phyloP scores from a whole-genome alignment of 169 alveolate genomes.

The Nephromyces sp. region DNA sequence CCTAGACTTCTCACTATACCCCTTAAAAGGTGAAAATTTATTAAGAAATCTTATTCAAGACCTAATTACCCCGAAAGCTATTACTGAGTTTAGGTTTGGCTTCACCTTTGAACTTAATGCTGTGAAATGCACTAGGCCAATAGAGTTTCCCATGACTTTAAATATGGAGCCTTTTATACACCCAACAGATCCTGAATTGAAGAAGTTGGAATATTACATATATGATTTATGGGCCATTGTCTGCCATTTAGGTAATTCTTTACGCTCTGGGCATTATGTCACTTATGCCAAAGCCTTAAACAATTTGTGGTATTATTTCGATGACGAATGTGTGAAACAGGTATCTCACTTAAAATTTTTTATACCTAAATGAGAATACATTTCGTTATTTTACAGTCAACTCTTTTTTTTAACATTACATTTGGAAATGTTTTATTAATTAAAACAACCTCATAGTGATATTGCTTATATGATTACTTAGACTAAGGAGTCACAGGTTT shows the following conservation, averaged over 20 bases:
- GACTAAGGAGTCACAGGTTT: not conserved
- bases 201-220: not conserved
- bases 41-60: too few species aligned
- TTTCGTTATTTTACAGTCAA: too few species aligned
- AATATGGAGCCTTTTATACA: not conserved
- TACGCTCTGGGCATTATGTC: constrained; percentile 46
- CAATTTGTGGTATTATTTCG: not conserved
- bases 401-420: too few species aligned
- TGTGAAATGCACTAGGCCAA: not conserved
- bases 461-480: too few species aligned
- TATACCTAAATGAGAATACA: too few species aligned
- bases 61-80: too few species aligned
- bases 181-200: not conserved
- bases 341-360: too few species aligned
- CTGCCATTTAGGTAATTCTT: constrained; percentile 43
- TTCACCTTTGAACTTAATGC: not conserved
- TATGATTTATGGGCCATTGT: constrained; percentile 50
- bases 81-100: too few species aligned
- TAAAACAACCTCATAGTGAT: too few species aligned
- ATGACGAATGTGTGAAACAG: not conserved
- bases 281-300: constrained; percentile 31
- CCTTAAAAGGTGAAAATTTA: not conserved
- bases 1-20: not conserved
- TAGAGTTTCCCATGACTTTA: not conserved
- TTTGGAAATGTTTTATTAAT: too few species aligned